Evolutionary conservation across 2,329 filamentous ascomycete genomes (phyloP), one percentile per base, ranked within the genome.

Genomic region (Leptoxyphium fumago): DNA sequence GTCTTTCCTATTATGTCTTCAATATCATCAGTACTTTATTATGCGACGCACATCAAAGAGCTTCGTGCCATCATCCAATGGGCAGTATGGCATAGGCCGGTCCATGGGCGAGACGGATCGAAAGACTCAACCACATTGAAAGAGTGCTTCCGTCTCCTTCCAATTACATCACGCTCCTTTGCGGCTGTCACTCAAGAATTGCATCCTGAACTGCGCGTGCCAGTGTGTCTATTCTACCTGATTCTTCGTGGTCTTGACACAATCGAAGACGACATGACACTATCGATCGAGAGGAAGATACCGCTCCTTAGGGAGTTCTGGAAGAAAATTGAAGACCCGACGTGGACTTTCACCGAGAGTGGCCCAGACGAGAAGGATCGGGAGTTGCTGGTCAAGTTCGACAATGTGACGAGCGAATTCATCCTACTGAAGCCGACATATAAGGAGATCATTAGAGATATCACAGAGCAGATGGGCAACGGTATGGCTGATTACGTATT

Each of bases 251-350:
- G 85, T 40, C 75, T 98, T 42, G 91, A 98, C 64, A 98, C 91
- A 13, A 84, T 98, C 48, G 91, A 98, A 66, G 91, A 98, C 71
- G 91, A 98, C 65, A 96, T 95, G 79, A 94, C 88, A 5, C 81
- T 98, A 47, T 71, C 82, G 2, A 68, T 89, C 34, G 73, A 76
- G 51, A 80, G 75, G 58, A 98, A 98, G 69, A 83, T 93, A 59
- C 86, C 87, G 2, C 66, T 95, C 45, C 71, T 98, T 48, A 78
- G 89, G 49, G 72, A 82, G 40, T 98, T 98, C 64, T 71, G 93
- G 60, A 68, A 82, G 44, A 73, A 81, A 51, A 73, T 96, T 58
- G 80, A 85, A 52, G 65, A 81, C 50, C 84, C 94, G 51, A 88
- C 86, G 43, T 98, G 91, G 91, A 93, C 77, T 5, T 98, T 88